A percentile compares a stretch with the other conserved stretches of the same genome.
Conservation (phyloP, 768 basidiomycete genomes). For the Termitomyces sp. region DNA sequence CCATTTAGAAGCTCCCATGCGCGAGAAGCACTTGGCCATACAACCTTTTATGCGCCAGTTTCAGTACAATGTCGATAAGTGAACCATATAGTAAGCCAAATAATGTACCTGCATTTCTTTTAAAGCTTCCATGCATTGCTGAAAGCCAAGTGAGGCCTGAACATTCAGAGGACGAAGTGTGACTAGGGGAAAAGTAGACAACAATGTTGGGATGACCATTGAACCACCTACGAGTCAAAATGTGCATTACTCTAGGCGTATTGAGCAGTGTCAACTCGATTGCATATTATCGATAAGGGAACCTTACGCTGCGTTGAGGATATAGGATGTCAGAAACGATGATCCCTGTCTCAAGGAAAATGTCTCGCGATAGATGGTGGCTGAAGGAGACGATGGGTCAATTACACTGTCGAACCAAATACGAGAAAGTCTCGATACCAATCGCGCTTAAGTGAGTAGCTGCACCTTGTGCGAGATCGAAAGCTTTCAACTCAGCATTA, state of each 20-base stretch:
- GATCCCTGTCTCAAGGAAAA: slow-evolving; percentile 57
- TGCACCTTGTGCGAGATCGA: slow-evolving; percentile 70
- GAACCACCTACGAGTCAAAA: slow-evolving; percentile 53
- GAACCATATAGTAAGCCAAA: neutral
- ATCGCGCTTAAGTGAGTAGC: slow-evolving; percentile 65
- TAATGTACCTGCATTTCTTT: slow-evolving; percentile 60
- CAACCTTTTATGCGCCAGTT: slow-evolving; percentile 24
- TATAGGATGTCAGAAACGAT: slow-evolving; percentile 62
- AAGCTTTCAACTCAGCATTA: slow-evolving; percentile 56
- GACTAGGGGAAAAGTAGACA: slow-evolving; percentile 34
- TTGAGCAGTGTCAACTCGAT: slow-evolving; percentile 9
- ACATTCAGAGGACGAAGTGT: slow-evolving; percentile 65
- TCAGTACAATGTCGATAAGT: slow-evolving; percentile 1
- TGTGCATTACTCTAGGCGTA: slow-evolving; percentile 65
- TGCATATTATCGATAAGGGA: slow-evolving; percentile 1
- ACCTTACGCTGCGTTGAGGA: slow-evolving; percentile 67
- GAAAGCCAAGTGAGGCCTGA: slow-evolving; percentile 61
- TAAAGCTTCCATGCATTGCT: slow-evolving; percentile 56
- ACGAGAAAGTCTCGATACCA: slow-evolving; percentile 27
- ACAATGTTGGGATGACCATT: slow-evolving; percentile 1
- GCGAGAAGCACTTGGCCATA: slow-evolving; percentile 68
- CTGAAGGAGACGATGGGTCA: slow-evolving; percentile 24
- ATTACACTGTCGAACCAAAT: neutral
- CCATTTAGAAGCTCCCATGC: slow-evolving; percentile 65
- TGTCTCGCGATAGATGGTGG: slow-evolving; percentile 51